These are phyloP conservation scores for Clitopilus hobsonii DNA, from an alignment of 768 basidiomycete species.

Conservation along the genomic window DNA sequence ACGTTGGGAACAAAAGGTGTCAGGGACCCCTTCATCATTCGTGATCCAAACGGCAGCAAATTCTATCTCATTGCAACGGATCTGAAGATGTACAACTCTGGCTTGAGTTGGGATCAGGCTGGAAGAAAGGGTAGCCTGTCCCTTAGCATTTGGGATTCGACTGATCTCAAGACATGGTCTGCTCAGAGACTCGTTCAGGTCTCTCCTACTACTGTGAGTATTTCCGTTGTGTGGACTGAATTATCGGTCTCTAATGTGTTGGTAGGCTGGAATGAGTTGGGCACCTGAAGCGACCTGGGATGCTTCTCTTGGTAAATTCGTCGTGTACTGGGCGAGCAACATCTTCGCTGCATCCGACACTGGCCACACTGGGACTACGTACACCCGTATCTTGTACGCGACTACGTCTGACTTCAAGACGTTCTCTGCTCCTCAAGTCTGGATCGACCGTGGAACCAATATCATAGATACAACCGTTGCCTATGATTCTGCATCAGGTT, in stretches of 20 bases:
- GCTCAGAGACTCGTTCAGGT: slow-evolving; percentile 12
- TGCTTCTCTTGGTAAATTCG: slow-evolving; percentile 6
- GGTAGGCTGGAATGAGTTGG: slow-evolving; percentile 16
- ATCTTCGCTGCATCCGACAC: slow-evolving; percentile 11
- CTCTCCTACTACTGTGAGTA: slow-evolving; percentile 10
- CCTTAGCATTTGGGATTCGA: slow-evolving; percentile 13
- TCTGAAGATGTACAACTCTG: slow-evolving; percentile 11
- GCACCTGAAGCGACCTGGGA: slow-evolving; percentile 16
- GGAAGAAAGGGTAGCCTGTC: slow-evolving; percentile 11
- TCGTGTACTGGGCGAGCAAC: slow-evolving; percentile 15
- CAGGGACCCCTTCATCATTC: slow-evolving; percentile 15
- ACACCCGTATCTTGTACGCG: slow-evolving; percentile 11
- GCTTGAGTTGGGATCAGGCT: slow-evolving; percentile 10
- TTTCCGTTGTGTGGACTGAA: not conserved
- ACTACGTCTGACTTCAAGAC: slow-evolving; percentile 15
- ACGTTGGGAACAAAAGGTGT: slow-evolving; percentile 14
- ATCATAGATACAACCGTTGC: slow-evolving; percentile 16
- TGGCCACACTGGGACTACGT: slow-evolving; percentile 9
- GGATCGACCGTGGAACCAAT: slow-evolving; percentile 11
- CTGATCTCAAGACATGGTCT: slow-evolving; percentile 12
- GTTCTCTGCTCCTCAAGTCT: slow-evolving; percentile 13
- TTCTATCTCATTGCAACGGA: slow-evolving; percentile 17
- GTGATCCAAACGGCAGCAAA: slow-evolving; percentile 11
- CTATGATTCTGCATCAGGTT: slow-evolving; percentile 9
- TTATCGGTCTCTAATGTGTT: not conserved